These are phyloP conservation scores for Cytospora chrysosperma DNA, from an alignment of 2,329 filamentous ascomycete species.

Conservation along the genomic window DNA sequence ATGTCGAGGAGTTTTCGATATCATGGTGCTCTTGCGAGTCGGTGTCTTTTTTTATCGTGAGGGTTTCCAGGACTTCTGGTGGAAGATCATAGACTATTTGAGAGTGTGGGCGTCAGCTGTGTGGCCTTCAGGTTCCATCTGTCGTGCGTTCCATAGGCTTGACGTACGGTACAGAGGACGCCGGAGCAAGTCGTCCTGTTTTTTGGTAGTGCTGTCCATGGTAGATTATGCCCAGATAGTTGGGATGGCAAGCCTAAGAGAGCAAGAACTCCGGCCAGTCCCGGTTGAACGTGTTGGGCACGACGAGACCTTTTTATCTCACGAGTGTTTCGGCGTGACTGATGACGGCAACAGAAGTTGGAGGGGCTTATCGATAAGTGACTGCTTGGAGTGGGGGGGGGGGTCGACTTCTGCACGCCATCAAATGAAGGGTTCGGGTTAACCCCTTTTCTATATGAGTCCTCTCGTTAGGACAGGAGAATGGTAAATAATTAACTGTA, in stretches of 20 bases:
- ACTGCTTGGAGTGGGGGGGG: not conserved
- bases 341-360: not conserved
- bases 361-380: not conserved
- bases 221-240: not conserved
- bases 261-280: no score
- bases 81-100: slow-evolving; percentile 77
- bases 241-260: not conserved
- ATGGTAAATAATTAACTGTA: no score
- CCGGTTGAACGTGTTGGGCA: not conserved
- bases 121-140: slow-evolving; percentile 22
- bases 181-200: slow-evolving; percentile 46
- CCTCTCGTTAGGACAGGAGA: no score
- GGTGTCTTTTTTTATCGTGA: slow-evolving; percentile 57
- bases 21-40: slow-evolving; percentile 36
- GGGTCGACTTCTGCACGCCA: not conserved
- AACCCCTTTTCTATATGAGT: no score
- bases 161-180: slow-evolving; percentile 51
- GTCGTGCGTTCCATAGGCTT: slow-evolving; percentile 12
- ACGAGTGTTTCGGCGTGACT: slow-evolving; percentile 6
- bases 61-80: slow-evolving; percentile 65
- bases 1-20: slow-evolving; percentile 29
- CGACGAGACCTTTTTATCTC: not conserved
- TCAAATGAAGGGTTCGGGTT: not conserved
- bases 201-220: slow-evolving; percentile 31
- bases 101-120: slow-evolving; percentile 25